phyloP scores from a whole-genome alignment of 202 grass and related monocot genomes.

The Musa balbisiana region DNA sequence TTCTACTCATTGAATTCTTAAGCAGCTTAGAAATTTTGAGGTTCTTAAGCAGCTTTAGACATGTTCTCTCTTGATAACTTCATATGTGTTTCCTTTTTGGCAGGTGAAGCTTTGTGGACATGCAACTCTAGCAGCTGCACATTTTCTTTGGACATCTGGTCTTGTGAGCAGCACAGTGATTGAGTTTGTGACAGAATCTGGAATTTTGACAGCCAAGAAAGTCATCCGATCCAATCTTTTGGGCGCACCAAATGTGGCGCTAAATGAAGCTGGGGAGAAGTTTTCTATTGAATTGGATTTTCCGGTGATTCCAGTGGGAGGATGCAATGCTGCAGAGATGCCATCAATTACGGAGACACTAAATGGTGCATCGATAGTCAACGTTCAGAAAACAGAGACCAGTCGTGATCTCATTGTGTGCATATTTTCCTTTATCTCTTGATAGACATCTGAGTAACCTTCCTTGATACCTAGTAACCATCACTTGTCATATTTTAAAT shows the following conservation, averaged over 20 bases:
- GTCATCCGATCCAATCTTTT: constrained; percentile 25
- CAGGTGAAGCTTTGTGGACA: constrained; percentile 76
- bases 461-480: too few species aligned
- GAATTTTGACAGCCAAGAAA: constrained; percentile 59
- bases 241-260: constrained; percentile 5
- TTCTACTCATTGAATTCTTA: neutral
- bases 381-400: constrained; percentile 38
- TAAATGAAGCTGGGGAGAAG: constrained; percentile 26
- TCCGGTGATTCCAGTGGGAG: constrained; percentile 38
- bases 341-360: constrained; percentile 44
- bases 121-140: constrained; percentile 65
- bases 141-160: constrained; percentile 55
- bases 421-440: constrained; percentile 6
- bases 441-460: too few species aligned
- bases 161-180: constrained; percentile 31
- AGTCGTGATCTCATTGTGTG: constrained; percentile 47
- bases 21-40: neutral
- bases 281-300: constrained; percentile 71
- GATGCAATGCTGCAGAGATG: constrained; percentile 28
- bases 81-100: neutral
- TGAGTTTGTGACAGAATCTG: constrained; percentile 58
- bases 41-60: neutral
- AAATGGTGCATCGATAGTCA: constrained; percentile 44
- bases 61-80: neutral
- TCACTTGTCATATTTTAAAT: too few species aligned